phyloP scores from a whole-genome alignment of 371 early-diverging fungal species.

The Encephalitozoon romaleae region DNA sequence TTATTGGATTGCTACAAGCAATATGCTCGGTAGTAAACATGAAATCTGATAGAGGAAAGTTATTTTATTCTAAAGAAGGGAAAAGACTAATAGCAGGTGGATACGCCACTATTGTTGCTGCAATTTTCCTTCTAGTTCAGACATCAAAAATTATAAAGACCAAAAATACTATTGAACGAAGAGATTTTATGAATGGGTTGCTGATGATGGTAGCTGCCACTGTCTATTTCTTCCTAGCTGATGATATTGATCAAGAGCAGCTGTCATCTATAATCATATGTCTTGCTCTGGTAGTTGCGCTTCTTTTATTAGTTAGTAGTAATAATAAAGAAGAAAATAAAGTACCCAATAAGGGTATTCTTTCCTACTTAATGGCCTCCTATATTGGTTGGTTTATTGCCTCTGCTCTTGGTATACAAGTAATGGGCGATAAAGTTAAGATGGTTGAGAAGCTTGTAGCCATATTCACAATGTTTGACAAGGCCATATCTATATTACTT shows the following conservation, averaged over 20 bases:
- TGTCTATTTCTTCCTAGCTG: not conserved
- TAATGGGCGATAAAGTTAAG: not conserved
- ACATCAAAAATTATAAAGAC: not conserved
- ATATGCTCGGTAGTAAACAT: not conserved
- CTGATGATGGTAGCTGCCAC: not conserved
- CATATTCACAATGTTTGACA: not conserved
- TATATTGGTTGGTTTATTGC: not conserved
- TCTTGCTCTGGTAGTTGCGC: not conserved
- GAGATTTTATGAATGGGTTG: not conserved
- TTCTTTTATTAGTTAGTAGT: not conserved
- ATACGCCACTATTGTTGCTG: not conserved
- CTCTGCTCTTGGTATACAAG: not conserved
- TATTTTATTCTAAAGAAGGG: not conserved
- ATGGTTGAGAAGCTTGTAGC: not conserved
- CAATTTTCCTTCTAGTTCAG: not conserved
- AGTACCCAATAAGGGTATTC: not conserved
- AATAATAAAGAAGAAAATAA: not conserved
- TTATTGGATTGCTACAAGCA: not conserved
- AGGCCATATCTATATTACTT: not conserved
- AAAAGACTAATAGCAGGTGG: not conserved
- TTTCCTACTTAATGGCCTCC: not conserved
- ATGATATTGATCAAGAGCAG: not conserved
- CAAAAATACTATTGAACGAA: not conserved
- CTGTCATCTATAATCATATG: not conserved
- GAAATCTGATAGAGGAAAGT: not conserved